Evolutionary conservation across 2,329 filamentous ascomycete genomes (phyloP), one percentile per base, ranked within the genome.

Genomic region (Fusarium coicis): DNA sequence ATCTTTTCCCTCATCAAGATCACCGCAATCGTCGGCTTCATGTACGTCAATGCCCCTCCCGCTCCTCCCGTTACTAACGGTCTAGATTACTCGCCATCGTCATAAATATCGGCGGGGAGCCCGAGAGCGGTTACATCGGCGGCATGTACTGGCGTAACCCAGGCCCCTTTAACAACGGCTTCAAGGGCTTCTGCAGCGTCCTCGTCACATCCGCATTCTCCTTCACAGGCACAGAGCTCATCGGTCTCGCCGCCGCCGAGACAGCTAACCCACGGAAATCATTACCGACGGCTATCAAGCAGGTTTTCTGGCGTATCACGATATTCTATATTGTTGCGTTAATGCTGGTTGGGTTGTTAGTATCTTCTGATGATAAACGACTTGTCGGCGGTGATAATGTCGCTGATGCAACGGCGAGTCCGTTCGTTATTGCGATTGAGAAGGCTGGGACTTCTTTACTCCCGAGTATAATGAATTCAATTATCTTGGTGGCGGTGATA

Each of bases 291-390:
- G 95, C 95, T 10, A 92, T 97, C 77, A 97, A 97, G 83, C 95
- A 97, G 80, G 94, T 97, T 23, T 97, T 97, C 82, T 98, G 95
- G 95, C 92, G 95, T 77, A 97, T 97, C 79, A 90, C 91, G 12
- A 87, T 97, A 63, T 98, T 98, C 84, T 98, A 97, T 84, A 87
- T 98, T 54, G 90, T 97, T n/a, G 93, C 93, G 1, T 88, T 98
- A 10, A 89, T 91, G 23, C 85, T 98, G 5, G 90, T 98, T 63
- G 94, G 95, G 23, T 86, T 97, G 0, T 85, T 97, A 3, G 94
- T 98, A 0, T 93, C 93, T 0, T 96, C 93, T 79, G 84, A 89
- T 74, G 89, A 97, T 67, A 60, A 78, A 0, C 85, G 88, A 9
- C 90, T 97, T 1, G 84, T 95, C 26, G 82, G 83, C 6, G 84